Evolutionary conservation across 1,284 basidiomycete species (phyloP).

Genomic region (Sporisorium sorghi): DNA sequence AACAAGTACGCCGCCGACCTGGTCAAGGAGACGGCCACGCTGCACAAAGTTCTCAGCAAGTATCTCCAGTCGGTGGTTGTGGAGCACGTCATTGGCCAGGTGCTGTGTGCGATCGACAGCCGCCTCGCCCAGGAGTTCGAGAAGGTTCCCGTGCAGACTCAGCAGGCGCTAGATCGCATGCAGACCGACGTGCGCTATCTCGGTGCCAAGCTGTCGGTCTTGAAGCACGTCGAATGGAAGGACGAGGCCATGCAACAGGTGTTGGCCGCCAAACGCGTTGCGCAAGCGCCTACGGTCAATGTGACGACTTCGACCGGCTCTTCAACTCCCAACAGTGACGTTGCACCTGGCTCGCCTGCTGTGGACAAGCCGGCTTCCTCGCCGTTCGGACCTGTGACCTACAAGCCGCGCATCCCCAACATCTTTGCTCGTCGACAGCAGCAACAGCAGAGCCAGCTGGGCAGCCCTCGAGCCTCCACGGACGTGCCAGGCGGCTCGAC

Average conservation of each 20-base stretch:
- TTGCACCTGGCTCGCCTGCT: conserved; percentile 33
- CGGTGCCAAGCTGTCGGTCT: conserved; percentile 48
- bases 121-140: conserved; percentile 57
- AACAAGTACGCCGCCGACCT: conserved; percentile 90
- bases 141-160: conserved; percentile 48
- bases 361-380: conserved; percentile 30
- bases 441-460: conserved; percentile 30
- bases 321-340: conserved; percentile 30
- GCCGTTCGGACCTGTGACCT: conserved; percentile 39
- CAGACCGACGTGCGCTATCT: conserved; percentile 52
- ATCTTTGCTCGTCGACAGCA: conserved; percentile 52
- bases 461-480: conserved; percentile 33
- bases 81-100: conserved; percentile 59
- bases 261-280: conserved; percentile 27
- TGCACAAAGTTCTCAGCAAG: conserved; percentile 94
- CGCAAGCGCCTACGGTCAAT: conserved; percentile 21
- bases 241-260: conserved; percentile 50
- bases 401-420: conserved; percentile 48
- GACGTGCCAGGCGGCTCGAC: conserved; percentile 23
- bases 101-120: conserved; percentile 56
- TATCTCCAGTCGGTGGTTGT: conserved; percentile 74
- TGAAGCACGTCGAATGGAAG: conserved; percentile 60
- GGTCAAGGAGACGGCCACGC: conserved; percentile 92
- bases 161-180: conserved; percentile 46
- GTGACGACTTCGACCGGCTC: conserved; percentile 23